Base-by-base conservation (phyloP, 2,329 filamentous ascomycete species). In the Claviceps sp. region DNA sequence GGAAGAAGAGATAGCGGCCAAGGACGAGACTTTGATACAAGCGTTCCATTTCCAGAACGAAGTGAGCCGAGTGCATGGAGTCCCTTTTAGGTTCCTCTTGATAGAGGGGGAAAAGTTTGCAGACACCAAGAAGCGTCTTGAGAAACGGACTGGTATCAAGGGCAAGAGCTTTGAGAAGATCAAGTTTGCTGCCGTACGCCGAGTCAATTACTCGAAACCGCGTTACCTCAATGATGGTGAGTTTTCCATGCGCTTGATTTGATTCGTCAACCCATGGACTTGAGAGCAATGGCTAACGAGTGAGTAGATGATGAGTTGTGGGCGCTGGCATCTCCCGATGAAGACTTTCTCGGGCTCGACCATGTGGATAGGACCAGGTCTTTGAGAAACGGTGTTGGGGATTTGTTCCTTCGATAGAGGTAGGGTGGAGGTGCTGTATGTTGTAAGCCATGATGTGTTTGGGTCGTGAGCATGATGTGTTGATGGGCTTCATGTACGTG, bases 131-230 rank as follows among this genome's bases (percentile, higher is more conserved):
- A 89, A 95, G 70, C 82, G 93, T n/a, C 74, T 98, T 4, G 90
- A 93, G 60, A 91, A 90, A 67, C 79, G 91, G 54, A 95, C 88
- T 0, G 90, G 90, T 26, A 84, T 98, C 70, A 96, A 96, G 70
- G 94, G 93, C 67, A 98, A 98, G 75, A 89, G 89, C 58, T 90
- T 98, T 59, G 91, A 98, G 68, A 97, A 97, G 75, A 93, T 98
- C 68, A 96, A 94, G 69, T 96, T 98, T 72, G 87, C 89, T 6
- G 70, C 95, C 36, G 78, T 96, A 49, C 75, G 82, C 65, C 76
- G 86, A 65, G 76, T 81, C 49, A 73, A 74, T 43, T 94, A 87
- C 68, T 82, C 85, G 41, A 89, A 85, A 63, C 85, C 89, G 26
- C 78, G 81, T 54, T 94, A 94, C 70, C 73, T 98, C 47, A 82